A percentile compares a stretch with the other conserved stretches of the same genome.
Conservation (phyloP, 495 filamentous ascomycete genomes). For the Trichoderma gamsii region DNA sequence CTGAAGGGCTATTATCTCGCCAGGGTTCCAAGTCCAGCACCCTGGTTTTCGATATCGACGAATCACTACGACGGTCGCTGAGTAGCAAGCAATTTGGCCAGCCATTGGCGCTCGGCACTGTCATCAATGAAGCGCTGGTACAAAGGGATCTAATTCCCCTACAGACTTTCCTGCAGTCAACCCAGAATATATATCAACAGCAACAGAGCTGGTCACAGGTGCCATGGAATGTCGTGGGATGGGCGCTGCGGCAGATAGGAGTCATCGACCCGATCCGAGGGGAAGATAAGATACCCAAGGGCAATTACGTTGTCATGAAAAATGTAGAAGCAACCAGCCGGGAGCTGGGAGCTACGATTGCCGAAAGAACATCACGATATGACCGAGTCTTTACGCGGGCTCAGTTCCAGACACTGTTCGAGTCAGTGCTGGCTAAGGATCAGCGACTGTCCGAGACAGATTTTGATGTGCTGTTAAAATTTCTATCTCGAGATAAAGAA, state of each 20-base stretch:
- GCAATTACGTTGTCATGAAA: conserved; percentile 51
- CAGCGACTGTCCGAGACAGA: conserved; percentile 58
- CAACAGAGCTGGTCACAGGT: conserved; percentile 41
- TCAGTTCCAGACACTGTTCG: conserved; percentile 56
- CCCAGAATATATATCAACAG: conserved; percentile 57
- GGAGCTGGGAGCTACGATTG: conserved; percentile 40
- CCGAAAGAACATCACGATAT: conserved; percentile 40
- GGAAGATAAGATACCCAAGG: conserved; percentile 42
- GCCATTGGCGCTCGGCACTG: conserved; percentile 74
- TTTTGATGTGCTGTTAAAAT: conserved; percentile 62
- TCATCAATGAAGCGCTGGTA: conserved; percentile 68
- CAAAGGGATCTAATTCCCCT: conserved; percentile 64
- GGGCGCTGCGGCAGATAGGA: conserved; percentile 69
- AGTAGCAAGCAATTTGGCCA: conserved; percentile 74
- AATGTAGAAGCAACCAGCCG: conserved; percentile 51
- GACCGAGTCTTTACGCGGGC: conserved; percentile 63
- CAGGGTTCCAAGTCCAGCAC: conserved; percentile 36
- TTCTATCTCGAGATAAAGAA: conserved; percentile 63
- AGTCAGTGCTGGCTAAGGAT: conserved; percentile 42
- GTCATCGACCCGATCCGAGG: conserved; percentile 44
- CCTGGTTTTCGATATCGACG: conserved; percentile 61
- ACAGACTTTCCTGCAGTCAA: conserved; percentile 51
- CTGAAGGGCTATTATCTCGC: conserved; percentile 55
- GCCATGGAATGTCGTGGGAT: conserved; percentile 55
- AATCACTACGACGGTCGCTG: conserved; percentile 62